These are phyloP conservation scores for Brasilioporus rufonigricans DNA, from an alignment of 768 basidiomycete genomes.

Conservation along the genomic window DNA sequence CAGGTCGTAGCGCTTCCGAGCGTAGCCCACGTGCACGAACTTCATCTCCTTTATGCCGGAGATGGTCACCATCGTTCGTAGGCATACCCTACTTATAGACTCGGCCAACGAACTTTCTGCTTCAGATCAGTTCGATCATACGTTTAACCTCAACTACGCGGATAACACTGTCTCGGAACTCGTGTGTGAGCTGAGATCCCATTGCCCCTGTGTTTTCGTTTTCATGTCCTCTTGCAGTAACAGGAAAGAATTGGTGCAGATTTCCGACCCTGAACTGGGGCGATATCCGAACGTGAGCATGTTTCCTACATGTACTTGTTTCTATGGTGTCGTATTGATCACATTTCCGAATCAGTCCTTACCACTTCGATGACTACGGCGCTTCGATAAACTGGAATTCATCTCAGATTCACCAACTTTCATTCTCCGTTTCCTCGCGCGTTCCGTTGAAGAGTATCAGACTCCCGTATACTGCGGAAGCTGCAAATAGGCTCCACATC, in stretches of 20 bases:
- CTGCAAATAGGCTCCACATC: slow-evolving; percentile 39
- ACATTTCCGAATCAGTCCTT: slow-evolving; percentile 35
- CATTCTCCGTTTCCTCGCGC: slow-evolving; percentile 42
- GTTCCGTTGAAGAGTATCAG: slow-evolving; percentile 41
- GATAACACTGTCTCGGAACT: slow-evolving; percentile 36
- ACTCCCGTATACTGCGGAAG: slow-evolving; percentile 34
- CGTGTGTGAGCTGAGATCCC: slow-evolving; percentile 27
- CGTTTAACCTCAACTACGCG: slow-evolving; percentile 37
- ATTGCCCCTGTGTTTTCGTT: background rate
- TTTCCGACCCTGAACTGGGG: slow-evolving; percentile 41
- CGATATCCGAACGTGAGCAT: slow-evolving; percentile 41
- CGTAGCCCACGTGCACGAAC: slow-evolving; percentile 41
- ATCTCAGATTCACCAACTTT: slow-evolving; percentile 45
- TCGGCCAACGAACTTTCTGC: background rate
- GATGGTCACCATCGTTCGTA: slow-evolving; percentile 36
- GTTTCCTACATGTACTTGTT: background rate
- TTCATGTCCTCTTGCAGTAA: slow-evolving; percentile 29
- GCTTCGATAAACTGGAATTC: slow-evolving; percentile 40
- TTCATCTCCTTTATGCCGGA: slow-evolving; percentile 49
- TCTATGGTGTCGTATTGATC: background rate
- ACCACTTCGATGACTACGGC: slow-evolving; percentile 39
- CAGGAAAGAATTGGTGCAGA: slow-evolving; percentile 45
- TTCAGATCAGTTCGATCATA: slow-evolving; percentile 32
- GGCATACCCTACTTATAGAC: background rate
- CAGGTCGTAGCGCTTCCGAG: slow-evolving; percentile 38